phyloP scores from a whole-genome alignment of 2,329 filamentous ascomycete species.

The Coleophoma crateriformis region DNA sequence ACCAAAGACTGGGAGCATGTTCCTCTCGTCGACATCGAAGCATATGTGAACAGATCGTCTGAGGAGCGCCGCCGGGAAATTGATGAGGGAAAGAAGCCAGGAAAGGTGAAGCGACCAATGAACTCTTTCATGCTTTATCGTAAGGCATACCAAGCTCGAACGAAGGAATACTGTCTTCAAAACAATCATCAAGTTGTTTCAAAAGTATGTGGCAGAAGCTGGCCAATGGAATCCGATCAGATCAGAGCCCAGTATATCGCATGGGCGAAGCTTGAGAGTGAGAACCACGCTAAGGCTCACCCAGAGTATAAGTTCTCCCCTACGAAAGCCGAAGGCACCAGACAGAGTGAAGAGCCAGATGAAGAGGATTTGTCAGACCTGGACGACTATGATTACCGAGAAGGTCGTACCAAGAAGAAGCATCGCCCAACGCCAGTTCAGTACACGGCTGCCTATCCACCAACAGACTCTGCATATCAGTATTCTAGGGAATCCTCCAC shows the following conservation, averaged over 20 bases:
- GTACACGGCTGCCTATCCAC: constrained; percentile 18
- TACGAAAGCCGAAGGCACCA: constrained; percentile 48
- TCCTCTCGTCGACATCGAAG: constrained; percentile 70
- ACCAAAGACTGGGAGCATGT: constrained; percentile 57
- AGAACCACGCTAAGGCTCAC: constrained; percentile 79
- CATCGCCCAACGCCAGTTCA: constrained; percentile 1
- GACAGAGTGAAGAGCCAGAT: constrained; percentile 31
- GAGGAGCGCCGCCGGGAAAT: constrained; percentile 65
- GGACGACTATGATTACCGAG: constrained; percentile 39
- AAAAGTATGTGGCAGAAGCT: constrained; percentile 78
- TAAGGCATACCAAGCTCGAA: constrained; percentile 82
- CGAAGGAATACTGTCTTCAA: constrained; percentile 73
- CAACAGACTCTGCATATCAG: constrained; percentile 22
- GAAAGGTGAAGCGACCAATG: constrained; percentile 86
- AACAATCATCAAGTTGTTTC: constrained; percentile 96
- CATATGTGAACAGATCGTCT: constrained; percentile 67
- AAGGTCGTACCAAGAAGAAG: constrained; percentile 17
- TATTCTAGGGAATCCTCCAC: constrained; percentile 23
- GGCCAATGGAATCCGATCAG: constrained; percentile 72
- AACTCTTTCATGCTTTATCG: constrained; percentile 98
- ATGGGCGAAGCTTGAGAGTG: constrained; percentile 73
- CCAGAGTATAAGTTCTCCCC: constrained; percentile 94
- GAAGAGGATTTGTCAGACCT: constrained; percentile 36
- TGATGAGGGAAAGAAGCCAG: constrained; percentile 58
- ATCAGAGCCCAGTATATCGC: constrained; percentile 71